Evolutionary conservation across 2,329 filamentous ascomycete species (phyloP), one percentile per base, ranked within the genome.

Genomic region (Colletotrichum navitas): DNA sequence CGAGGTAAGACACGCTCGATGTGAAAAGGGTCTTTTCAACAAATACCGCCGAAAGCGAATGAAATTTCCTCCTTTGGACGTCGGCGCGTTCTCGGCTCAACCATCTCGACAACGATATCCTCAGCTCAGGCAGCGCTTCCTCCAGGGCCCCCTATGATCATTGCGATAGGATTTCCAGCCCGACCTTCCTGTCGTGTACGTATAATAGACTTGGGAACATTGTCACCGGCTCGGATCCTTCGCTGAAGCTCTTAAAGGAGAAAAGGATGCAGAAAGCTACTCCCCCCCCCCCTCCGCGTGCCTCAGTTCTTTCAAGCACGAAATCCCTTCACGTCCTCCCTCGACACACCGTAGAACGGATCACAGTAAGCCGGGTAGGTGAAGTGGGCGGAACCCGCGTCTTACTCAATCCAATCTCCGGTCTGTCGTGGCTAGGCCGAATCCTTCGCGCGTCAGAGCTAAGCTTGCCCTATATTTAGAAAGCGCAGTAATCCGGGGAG

Each of bases 391-490:
- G n/a, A 39, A 3, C 18, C 29, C 51, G n/a, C 16, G 1, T 29
- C 10, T 14, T 63, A 12, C 3, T 45, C 34, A 34, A 49, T 45
- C 8, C 43, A 11, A 11, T 14, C 24, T 43, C 8, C 1, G n/a
- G 64, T 29, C 41, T n/a, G 54, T 16, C 43, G 59, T 60, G 24
- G 24, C 43, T 5, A 14, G 7, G n/a, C 32, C 51, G 24, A 29
- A 62, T 34, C 41, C n/a, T 62, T 34, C 24, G 6, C 21, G 12
- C 24, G 21, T 4, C 21, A 29, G 24, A 36, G 43, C 32, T 8
- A 21, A 21, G 34, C 52, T 47, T 34, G 8, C 18, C 66, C 63
- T 65, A 65, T 51, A 58, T 29, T 68, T 68, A 68, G 61, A 52
- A 65, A 49, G 45, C 26, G 34, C 10, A 26, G 45, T 47, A 39